phyloP scores from a whole-genome alignment of 768 basidiomycete genomes.

The Panaeolus cyanescens region DNA sequence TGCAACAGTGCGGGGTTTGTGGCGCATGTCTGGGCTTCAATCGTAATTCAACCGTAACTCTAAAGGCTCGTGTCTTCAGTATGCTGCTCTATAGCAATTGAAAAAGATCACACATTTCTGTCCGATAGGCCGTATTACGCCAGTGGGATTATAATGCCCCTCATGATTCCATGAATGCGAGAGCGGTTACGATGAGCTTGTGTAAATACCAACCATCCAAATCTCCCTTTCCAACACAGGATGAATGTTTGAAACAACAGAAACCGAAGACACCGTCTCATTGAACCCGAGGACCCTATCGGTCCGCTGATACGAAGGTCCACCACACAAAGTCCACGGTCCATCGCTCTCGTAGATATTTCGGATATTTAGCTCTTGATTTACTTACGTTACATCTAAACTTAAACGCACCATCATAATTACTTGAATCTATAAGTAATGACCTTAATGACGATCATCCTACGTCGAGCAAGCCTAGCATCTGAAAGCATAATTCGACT shows the following conservation, averaged over 20 bases:
- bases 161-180: background rate
- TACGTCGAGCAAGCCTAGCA: background rate
- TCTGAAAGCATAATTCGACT: background rate
- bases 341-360: background rate
- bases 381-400: background rate
- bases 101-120: background rate
- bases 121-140: background rate
- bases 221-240: background rate
- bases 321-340: background rate
- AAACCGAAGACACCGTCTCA: background rate
- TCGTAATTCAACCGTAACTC: background rate
- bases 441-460: background rate
- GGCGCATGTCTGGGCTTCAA: background rate
- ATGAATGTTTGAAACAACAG: background rate
- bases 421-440: background rate
- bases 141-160: background rate
- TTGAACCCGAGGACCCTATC: background rate
- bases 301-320: background rate
- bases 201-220: background rate
- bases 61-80: background rate
- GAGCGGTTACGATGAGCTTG: background rate
- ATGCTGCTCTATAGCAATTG: background rate
- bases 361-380: background rate
- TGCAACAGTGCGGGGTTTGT: constrained; percentile 1
- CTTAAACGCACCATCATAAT: background rate